Evolutionary conservation across 768 basidiomycete species (phyloP).

Genomic region (Tricholoma hemisulphureum): DNA sequence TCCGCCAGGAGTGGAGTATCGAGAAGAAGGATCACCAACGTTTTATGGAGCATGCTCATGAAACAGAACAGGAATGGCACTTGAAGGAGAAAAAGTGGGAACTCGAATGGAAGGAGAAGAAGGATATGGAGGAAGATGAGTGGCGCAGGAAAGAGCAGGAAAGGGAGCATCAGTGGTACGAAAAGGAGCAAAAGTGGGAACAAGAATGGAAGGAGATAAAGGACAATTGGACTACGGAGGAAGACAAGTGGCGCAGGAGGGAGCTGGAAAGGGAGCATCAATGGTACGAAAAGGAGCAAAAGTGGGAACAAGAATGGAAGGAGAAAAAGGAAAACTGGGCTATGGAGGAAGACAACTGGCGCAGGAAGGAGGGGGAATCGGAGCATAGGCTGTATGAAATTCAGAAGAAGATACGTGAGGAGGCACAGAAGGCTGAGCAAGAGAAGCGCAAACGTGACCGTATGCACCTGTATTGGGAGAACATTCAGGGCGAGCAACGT

Average conservation of each 20-base stretch:
- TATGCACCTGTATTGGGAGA: slow-evolving; percentile 17
- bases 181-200: no score
- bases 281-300: background rate
- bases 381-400: background rate
- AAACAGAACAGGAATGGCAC: background rate
- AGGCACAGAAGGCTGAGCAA: background rate
- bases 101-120: no score
- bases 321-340: background rate
- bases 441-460: slow-evolving; percentile 11
- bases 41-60: background rate
- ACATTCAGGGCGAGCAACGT: slow-evolving; percentile 8
- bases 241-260: no score
- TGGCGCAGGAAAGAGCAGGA: no score
- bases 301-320: background rate
- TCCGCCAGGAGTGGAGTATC: background rate
- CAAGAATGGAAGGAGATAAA: no score
- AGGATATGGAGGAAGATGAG: no score
- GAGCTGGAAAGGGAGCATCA: background rate
- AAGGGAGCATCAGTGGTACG: no score
- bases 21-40: background rate
- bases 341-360: background rate
- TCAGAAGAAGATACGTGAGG: background rate
- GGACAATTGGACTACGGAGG: background rate
- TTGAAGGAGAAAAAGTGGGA: no score
- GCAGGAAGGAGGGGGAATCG: background rate